Conservation (phyloP, 2,329 filamentous ascomycete species). For the Nemania sp. region DNA sequence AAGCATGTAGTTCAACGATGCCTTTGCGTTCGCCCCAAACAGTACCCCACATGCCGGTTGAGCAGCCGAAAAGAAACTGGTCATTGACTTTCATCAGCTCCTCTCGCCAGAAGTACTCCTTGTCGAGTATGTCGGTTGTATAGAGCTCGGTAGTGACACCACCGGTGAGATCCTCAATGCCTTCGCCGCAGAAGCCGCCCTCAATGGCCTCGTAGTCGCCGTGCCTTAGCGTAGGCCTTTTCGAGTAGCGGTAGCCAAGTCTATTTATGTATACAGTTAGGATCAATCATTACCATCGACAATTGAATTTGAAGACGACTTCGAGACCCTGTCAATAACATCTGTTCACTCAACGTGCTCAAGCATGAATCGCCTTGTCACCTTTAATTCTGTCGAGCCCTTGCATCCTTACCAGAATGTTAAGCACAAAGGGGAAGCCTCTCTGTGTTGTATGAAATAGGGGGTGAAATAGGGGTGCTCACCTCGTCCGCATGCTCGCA, state of each 20-base stretch:
- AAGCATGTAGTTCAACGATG: slow-evolving; percentile 62
- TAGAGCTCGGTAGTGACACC: slow-evolving; percentile 69
- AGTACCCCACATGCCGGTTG: slow-evolving; percentile 53
- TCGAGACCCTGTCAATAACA: no score
- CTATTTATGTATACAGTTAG: no score
- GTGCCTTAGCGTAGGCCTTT: slow-evolving; percentile 76
- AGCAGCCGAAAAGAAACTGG: slow-evolving; percentile 71
- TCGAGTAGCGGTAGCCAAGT: slow-evolving; percentile 74
- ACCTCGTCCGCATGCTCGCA: slow-evolving; percentile 70
- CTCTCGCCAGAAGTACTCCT: slow-evolving; percentile 76
- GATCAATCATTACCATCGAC: no score
- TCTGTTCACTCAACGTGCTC: no score
- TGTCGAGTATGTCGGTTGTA: slow-evolving; percentile 71
- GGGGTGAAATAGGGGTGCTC: no score
- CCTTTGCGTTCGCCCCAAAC: slow-evolving; percentile 56
- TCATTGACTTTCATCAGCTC: slow-evolving; percentile 78
- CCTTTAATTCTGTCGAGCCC: no score
- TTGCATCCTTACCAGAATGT: no score
- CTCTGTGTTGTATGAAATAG: no score
- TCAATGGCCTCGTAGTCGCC: slow-evolving; percentile 74
- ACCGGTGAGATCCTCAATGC: slow-evolving; percentile 63
- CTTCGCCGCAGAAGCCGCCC: slow-evolving; percentile 65
- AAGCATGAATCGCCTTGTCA: no score
- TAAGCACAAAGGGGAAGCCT: no score
- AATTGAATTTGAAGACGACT: no score